Evolutionary conservation across 2,329 filamentous ascomycete species (phyloP), one percentile per base, ranked within the genome.

Genomic region (Talaromyces amestolkiae): DNA sequence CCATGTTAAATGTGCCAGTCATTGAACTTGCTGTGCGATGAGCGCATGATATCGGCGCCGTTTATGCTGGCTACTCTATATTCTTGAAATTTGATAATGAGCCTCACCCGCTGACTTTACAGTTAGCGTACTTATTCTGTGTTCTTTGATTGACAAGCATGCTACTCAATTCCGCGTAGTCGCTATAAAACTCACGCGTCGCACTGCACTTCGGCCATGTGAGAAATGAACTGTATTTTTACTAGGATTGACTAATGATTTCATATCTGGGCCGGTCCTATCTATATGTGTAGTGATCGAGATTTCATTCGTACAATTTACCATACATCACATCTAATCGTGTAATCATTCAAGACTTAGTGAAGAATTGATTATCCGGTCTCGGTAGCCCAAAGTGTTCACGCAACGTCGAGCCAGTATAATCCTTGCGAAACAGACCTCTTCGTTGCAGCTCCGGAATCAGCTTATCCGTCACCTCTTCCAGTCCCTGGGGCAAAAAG

Each of bases 301-400:
- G 13, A 17, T 17, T 27, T 27, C 11, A 3, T 13, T 49, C 10
- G 3, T 33, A n/a, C 8, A 3, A 33, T 53, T 11, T 10, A 31
- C 8, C 24, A 31, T 13, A 33, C 4, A 31, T 8, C 13, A 11
- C 27, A n/a, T 53, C 3, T 31, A 8, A 15, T 2, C 24, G 2
- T n/a, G 24, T 31, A 6, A 53, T 9, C 31, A 19, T 24, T 56
- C 19, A 39, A 9, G 35, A 10, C 47, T 33, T 10, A 2, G 60
- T 8, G 31, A 79, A 80, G 62, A 80, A 80, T 8, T 69, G 75
- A 65, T 80, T 81, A 63, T 70, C 73, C 0, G 83, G 84, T 24
- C 83, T 74, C 10, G 80, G 79, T 37, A 86, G 77, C 4, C 83
- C 84, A 47, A 86, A 75, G 72, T 87, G 84, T 45, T 86, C 84